These are phyloP conservation scores for Chamaecrista fasciculata DNA, from an alignment of 306 rosid species.

Conservation along the genomic window DNA sequence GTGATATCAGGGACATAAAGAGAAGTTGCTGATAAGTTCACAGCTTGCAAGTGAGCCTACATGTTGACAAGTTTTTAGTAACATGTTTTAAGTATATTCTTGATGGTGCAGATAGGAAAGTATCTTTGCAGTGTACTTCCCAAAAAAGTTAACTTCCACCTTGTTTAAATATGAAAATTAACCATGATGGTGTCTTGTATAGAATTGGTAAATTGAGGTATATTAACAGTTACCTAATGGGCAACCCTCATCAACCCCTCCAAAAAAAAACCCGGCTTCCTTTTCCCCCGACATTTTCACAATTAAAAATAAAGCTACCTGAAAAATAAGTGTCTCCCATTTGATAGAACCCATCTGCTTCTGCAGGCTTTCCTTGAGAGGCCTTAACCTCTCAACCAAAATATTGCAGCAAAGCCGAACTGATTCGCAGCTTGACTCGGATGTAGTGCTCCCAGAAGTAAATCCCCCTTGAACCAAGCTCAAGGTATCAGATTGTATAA, in stretches of 20 bases:
- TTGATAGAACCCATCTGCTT: slow-evolving; percentile 53
- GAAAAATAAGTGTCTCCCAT: slow-evolving; percentile 74
- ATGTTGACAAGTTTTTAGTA: slow-evolving; percentile 29
- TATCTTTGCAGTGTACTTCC: no score
- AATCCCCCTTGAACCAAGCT: slow-evolving; percentile 88
- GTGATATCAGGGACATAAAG: slow-evolving; percentile 43
- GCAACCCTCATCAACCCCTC: no score
- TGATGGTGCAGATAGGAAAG: no score
- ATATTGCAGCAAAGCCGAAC: slow-evolving; percentile 69
- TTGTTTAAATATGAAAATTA: no score
- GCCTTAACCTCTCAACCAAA: slow-evolving; percentile 73
- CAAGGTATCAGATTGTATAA: slow-evolving; percentile 74
- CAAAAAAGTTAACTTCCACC: no score
- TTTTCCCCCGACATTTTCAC: background rate
- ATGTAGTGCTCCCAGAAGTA: slow-evolving; percentile 91
- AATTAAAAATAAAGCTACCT: slow-evolving; percentile 44
- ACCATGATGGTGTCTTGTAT: background rate
- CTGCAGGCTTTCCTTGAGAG: slow-evolving; percentile 61
- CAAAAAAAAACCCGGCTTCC: no score
- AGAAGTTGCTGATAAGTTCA: slow-evolving; percentile 76
- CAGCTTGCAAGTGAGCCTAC: slow-evolving; percentile 68
- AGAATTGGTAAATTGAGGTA: background rate
- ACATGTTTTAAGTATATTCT: slow-evolving; percentile 8
- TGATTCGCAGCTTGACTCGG: slow-evolving; percentile 91
- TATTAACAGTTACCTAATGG: background rate